Evolutionary conservation across 2,329 filamentous ascomycete species (phyloP).

Genomic region (Fusarium veterinarium): DNA sequence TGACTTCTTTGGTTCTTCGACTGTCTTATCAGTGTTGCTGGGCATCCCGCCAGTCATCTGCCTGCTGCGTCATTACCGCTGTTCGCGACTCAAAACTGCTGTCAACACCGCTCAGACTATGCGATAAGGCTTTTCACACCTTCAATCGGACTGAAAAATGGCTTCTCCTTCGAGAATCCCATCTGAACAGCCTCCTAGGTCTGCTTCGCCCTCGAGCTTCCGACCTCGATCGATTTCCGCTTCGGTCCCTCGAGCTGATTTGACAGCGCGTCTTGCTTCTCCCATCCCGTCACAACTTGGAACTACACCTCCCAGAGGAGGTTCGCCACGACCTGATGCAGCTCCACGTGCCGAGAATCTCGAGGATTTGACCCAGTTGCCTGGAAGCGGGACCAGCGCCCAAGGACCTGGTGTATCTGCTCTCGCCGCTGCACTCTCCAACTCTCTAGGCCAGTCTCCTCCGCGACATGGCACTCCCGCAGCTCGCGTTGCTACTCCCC

Average conservation of each 20-base stretch:
- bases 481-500: slow-evolving; percentile 68
- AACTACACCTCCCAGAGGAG: slow-evolving; percentile 52
- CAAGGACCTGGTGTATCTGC: slow-evolving; percentile 87
- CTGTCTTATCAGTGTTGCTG: slow-evolving; percentile 17
- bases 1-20: slow-evolving; percentile 4
- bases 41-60: slow-evolving; percentile 3
- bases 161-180: slow-evolving; percentile 53
- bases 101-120: slow-evolving; percentile 32
- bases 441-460: slow-evolving; percentile 76
- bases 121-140: slow-evolving; percentile 41
- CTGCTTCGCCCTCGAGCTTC: slow-evolving; percentile 61
- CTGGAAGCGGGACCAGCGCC: slow-evolving; percentile 71
- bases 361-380: slow-evolving; percentile 70
- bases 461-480: slow-evolving; percentile 74
- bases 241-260: slow-evolving; percentile 67
- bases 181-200: slow-evolving; percentile 53
- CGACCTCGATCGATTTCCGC: slow-evolving; percentile 60
- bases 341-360: slow-evolving; percentile 40
- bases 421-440: slow-evolving; percentile 86
- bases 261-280: slow-evolving; percentile 70
- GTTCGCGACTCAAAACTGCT: slow-evolving; percentile 17
- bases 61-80: slow-evolving; percentile 27
- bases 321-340: slow-evolving; percentile 47
- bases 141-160: slow-evolving; percentile 46
- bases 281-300: slow-evolving; percentile 60